Percentiles rank a stretch among this genome's conserved stretches.
These are phyloP conservation scores for Vigna reflexopilosa DNA, from an alignment of 306 rosid species.

Conservation along the genomic window DNA sequence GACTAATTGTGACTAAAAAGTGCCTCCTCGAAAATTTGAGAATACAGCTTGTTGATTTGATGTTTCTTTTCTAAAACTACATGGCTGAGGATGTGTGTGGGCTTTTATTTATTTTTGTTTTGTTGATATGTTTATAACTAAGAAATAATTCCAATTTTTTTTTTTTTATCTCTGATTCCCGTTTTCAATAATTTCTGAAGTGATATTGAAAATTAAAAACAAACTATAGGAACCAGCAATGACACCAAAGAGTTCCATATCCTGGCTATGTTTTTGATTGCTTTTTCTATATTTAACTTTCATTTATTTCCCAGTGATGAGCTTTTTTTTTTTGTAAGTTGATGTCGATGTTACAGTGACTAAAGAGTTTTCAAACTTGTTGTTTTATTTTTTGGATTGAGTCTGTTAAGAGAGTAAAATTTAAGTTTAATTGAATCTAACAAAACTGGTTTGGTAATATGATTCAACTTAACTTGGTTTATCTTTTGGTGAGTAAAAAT, in stretches of 20 bases:
- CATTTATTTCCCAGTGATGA: background rate
- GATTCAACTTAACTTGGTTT: no score
- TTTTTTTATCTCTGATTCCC: background rate
- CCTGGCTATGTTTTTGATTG: background rate
- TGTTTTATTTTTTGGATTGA: background rate
- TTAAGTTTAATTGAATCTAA: no score
- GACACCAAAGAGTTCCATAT: background rate
- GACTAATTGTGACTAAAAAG: background rate
- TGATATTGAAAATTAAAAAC: constrained; percentile 7
- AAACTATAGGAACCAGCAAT: background rate
- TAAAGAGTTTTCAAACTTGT: constrained; percentile 16
- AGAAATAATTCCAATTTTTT: background rate
- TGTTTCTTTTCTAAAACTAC: background rate
- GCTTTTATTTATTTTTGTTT: background rate
- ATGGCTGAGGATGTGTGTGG: background rate
- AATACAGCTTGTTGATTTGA: background rate
- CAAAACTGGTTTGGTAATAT: no score
- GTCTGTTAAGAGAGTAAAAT: no score
- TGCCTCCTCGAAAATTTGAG: background rate
- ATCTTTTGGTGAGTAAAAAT: no score
- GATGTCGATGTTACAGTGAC: background rate
- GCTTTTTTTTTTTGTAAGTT: constrained; percentile 1
- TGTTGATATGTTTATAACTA: background rate
- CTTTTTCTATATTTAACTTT: background rate
- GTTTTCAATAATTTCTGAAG: background rate